Evolutionary conservation across 805 yeast genomes (phyloP).

Genomic region (Spathaspora girioi): DNA sequence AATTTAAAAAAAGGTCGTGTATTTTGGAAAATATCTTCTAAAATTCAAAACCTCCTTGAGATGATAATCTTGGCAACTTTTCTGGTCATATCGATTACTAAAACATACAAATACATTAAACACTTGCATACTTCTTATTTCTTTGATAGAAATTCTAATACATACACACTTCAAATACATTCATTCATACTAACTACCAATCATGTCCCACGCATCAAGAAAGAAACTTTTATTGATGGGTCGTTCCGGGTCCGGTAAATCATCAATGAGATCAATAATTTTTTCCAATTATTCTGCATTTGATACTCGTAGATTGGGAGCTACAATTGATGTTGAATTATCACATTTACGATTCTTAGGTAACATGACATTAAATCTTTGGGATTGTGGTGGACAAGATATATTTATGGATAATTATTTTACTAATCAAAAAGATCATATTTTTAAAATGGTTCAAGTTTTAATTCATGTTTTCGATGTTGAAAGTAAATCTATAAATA

Average conservation of each 20-base stretch:
- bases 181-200: background rate
- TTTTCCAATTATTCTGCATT: slow-evolving; percentile 95
- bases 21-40: background rate
- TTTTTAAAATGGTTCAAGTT: slow-evolving; percentile 93
- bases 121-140: too few species aligned
- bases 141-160: background rate
- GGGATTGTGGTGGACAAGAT: slow-evolving; percentile 99
- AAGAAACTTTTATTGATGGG: slow-evolving; percentile 59
- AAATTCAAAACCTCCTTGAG: too few species aligned
- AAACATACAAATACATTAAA: too few species aligned
- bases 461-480: slow-evolving; percentile 95
- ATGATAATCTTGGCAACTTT: too few species aligned
- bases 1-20: background rate
- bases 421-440: slow-evolving; percentile 83
- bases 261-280: slow-evolving; percentile 95
- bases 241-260: slow-evolving; percentile 95
- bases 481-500: slow-evolving; percentile 84
- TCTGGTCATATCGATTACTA: too few species aligned
- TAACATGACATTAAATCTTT: slow-evolving; percentile 88
- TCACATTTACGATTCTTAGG: slow-evolving; percentile 90
- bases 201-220: slow-evolving; percentile 29
- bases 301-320: slow-evolving; percentile 92
- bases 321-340: slow-evolving; percentile 98
- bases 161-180: background rate
- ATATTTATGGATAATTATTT: slow-evolving; percentile 93